phyloP scores from a whole-genome alignment of 2,329 filamentous ascomycete genomes.

The Leptographium wingfieldii region DNA sequence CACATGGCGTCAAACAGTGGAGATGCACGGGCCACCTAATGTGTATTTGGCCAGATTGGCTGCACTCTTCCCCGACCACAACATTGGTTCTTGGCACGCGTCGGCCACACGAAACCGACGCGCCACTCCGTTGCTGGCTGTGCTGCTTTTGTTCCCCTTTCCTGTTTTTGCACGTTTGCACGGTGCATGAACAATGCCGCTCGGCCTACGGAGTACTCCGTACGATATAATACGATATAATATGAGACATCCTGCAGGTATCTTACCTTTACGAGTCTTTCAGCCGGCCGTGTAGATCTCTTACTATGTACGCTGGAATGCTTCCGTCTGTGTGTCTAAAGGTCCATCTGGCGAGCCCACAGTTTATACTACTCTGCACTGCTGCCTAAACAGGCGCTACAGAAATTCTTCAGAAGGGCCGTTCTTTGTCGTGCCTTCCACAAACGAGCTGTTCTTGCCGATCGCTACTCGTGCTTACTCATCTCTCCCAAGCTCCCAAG shows the following conservation, averaged over 20 bases:
- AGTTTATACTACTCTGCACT: neutral
- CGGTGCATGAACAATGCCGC: neutral
- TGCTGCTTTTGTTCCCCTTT: neutral
- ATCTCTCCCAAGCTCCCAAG: neutral
- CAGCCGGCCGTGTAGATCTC: too few species aligned
- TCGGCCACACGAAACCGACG: constrained; percentile 13
- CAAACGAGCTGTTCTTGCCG: neutral
- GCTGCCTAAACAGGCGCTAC: neutral
- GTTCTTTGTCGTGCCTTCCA: neutral
- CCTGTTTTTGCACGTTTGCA: neutral
- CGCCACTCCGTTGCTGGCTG: constrained; percentile 3
- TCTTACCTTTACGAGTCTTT: too few species aligned
- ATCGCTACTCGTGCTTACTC: neutral
- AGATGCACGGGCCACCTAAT: too few species aligned
- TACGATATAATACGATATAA: neutral
- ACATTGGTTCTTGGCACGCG: constrained; percentile 6
- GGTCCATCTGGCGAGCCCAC: too few species aligned
- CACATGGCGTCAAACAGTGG: neutral
- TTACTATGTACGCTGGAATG: too few species aligned
- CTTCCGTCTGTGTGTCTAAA: too few species aligned
- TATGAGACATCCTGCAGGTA: too few species aligned
- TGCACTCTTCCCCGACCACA: constrained; percentile 3
- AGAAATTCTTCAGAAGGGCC: neutral
- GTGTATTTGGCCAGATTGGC: constrained; percentile 3
- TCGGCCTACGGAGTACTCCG: too few species aligned